Evolutionary conservation across 257 asterid genomes (phyloP).

Genomic region (Apocynum venetum): DNA sequence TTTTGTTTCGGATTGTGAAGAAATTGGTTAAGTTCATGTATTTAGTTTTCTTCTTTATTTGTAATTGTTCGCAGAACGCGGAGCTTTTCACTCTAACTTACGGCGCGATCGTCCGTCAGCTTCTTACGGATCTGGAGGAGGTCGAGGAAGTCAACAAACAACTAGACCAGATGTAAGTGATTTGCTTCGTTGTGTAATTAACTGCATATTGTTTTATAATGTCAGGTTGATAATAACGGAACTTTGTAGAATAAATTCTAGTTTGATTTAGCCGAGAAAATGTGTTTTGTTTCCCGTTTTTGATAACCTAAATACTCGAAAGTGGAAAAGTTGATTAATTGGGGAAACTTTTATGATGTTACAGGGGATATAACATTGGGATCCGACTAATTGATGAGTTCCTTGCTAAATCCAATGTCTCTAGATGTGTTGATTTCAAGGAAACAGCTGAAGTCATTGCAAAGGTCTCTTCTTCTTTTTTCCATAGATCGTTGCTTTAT

Average conservation of each 20-base stretch:
- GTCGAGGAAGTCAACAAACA: conserved; percentile 97
- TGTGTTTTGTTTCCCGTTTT: background rate
- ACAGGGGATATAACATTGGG: conserved; percentile 93
- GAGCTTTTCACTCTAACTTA: conserved; percentile 91
- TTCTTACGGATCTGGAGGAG: conserved; percentile 95
- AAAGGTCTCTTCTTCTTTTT: conserved; percentile 43
- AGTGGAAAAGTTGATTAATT: background rate
- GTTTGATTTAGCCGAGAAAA: background rate
- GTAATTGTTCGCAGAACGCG: conserved; percentile 52
- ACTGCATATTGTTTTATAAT: background rate
- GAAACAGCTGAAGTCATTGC: conserved; percentile 99
- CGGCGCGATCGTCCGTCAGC: conserved; percentile 93
- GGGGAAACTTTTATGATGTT: background rate
- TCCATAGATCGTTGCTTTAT: background rate
- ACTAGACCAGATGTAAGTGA: conserved; percentile 82
- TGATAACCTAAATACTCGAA: background rate
- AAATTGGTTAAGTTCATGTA: background rate
- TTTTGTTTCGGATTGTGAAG: background rate
- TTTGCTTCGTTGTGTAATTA: background rate
- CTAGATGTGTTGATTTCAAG: conserved; percentile 87
- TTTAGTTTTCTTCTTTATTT: background rate
- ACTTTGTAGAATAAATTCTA: background rate
- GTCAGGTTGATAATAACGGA: background rate
- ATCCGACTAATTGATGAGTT: conserved; percentile 85
- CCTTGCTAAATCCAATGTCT: conserved; percentile 82